A percentile compares a stretch with the other conserved stretches of the same genome.
Evolutionary conservation across 495 filamentous ascomycete genomes (phyloP).

Genomic region (Trichocladium uniseriatum): DNA sequence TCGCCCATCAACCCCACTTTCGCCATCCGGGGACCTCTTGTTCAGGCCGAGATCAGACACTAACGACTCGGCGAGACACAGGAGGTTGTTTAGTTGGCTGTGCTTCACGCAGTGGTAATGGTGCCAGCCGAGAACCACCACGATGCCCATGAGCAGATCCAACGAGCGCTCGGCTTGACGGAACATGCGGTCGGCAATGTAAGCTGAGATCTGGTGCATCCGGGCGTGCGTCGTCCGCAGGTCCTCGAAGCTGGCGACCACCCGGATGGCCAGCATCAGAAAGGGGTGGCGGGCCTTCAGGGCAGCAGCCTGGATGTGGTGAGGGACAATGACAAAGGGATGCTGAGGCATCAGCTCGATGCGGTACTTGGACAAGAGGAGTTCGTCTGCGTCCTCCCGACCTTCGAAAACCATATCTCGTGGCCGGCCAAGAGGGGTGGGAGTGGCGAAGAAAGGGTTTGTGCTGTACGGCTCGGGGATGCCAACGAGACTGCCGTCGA

Average conservation of each 20-base stretch:
- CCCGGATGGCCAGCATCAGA: conserved; percentile 28
- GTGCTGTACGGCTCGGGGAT: background rate
- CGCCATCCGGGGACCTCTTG: conserved; percentile 22
- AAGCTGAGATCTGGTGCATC: conserved; percentile 31
- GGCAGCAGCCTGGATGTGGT: conserved; percentile 15
- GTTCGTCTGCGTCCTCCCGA: conserved; percentile 21
- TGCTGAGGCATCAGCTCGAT: conserved; percentile 27
- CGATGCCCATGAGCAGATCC: conserved; percentile 41
- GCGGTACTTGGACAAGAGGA: conserved; percentile 27
- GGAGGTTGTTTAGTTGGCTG: conserved; percentile 36
- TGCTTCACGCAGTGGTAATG: conserved; percentile 34
- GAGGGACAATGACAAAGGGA: conserved; percentile 32
- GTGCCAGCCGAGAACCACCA: conserved; percentile 40
- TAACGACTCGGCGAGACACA: conserved; percentile 38
- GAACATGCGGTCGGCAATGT: conserved; percentile 35
- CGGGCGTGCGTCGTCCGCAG: conserved; percentile 31
- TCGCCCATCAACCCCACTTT: conserved; percentile 14
- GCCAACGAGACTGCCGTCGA: background rate
- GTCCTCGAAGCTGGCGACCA: conserved; percentile 31
- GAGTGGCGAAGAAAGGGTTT: background rate
- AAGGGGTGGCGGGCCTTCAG: conserved; percentile 23
- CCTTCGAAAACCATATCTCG: background rate
- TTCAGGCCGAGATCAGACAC: conserved; percentile 39
- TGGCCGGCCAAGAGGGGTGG: background rate
- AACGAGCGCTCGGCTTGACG: conserved; percentile 38